Base-by-base conservation (phyloP, 1,284 basidiomycete species). In the Vanrija pseudolonga region DNA sequence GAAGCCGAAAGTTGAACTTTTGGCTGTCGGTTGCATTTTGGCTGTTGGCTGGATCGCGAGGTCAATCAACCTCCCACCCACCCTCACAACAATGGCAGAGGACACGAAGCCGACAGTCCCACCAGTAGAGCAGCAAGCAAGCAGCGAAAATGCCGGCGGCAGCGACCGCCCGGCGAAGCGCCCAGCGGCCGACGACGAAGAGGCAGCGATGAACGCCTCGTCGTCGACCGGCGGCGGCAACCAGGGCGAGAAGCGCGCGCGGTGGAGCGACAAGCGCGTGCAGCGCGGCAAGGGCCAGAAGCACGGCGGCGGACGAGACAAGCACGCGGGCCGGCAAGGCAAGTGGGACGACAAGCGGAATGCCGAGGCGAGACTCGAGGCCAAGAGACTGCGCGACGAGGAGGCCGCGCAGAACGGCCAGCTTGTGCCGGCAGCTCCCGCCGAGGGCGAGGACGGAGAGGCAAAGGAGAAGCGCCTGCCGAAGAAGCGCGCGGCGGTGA, bases 401-500 rank as follows among this genome's bases (percentile, higher is more conserved):
- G 57, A 51, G 39, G 57, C 44, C 19, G 57, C 57, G 28, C 23
- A 38, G 45, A 50, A 50, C 41, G 42, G 15, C 7, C 28, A 32
- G 32, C 43, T 17, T 8, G 18, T 2, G 17, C 32, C 32, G 0
- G 14, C 14, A n/a, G n/a, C n/a, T n/a, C n/a, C n/a, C n/a, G n/a
- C n/a, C n/a, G n/a, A n/a, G 59, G 62, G 19, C 4, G 57, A 55
- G 14, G 50, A 43, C 22, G 56, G 37, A 15, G 47, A 37, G 40
- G 53, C 52, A 36, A 64, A 69, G 50, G 64, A 63, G 56, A 63
- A 67, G 47, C 63, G 77, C 36, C 64, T 82, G 50, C 80, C 80
- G 14, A 83, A 83, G 73, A 78, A 79, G 65, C 79, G 80, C 60
- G 79, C 78, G n/a, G 80, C 81, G 1, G 68, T 83, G 20, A 62